Conservation (phyloP, 257 asterid species). For the Nicotiana sylvestris region DNA sequence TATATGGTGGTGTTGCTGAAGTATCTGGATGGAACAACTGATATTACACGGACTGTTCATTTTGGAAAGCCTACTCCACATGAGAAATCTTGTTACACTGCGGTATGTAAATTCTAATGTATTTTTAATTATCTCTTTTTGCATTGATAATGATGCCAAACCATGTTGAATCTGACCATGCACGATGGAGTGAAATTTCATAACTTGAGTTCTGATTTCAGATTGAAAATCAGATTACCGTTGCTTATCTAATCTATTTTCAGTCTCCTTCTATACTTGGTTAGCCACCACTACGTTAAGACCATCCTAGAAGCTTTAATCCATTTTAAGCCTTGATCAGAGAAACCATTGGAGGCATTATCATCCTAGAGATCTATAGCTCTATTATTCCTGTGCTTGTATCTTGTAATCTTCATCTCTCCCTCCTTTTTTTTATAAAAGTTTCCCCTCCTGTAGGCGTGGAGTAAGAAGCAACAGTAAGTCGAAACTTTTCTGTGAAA, state of each 20-base stretch:
- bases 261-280: background rate
- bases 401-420: background rate
- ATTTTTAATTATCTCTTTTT: background rate
- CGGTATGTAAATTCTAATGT: constrained; percentile 44
- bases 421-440: no score
- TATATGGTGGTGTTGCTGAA: constrained; percentile 25
- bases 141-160: background rate
- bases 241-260: background rate
- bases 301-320: background rate
- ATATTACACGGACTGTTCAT: constrained; percentile 93
- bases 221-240: background rate
- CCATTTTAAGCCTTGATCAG: background rate
- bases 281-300: background rate
- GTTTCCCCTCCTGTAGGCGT: no score
- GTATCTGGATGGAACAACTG: constrained; percentile 99
- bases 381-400: background rate
- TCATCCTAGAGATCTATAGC: background rate
- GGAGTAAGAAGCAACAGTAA: background rate
- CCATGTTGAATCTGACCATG: background rate
- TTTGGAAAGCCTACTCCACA: constrained; percentile 85
- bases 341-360: background rate
- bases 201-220: background rate
- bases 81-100: constrained; percentile 93
- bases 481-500: background rate
- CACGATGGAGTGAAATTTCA: background rate